phyloP scores from a whole-genome alignment of 129 eudicot species.

The Flaveria bidentis region DNA sequence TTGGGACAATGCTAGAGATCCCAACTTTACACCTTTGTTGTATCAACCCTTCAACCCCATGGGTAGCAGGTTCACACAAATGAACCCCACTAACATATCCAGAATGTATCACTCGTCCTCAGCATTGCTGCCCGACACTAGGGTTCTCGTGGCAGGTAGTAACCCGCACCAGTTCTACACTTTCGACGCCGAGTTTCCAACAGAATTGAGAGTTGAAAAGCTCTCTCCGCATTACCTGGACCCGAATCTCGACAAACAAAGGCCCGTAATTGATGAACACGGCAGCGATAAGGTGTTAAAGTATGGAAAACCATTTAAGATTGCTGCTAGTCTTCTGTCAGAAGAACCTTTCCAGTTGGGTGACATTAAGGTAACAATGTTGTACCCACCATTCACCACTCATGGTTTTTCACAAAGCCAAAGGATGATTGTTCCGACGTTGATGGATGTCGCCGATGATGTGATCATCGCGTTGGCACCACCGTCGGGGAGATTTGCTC shows the following conservation, averaged over 20 bases:
- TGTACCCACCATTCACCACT: conserved; percentile 73
- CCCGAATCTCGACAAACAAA: conserved; percentile 23
- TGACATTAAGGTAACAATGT: conserved; percentile 52
- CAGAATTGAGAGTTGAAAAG: conserved; percentile 71
- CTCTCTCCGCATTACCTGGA: conserved; percentile 73
- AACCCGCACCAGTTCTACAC: conserved; percentile 57
- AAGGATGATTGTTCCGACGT: conserved; percentile 44
- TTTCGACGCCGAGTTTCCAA: conserved; percentile 37
- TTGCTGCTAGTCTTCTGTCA: conserved; percentile 8
- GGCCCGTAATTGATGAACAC: conserved; percentile 25
- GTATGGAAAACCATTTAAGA: conserved; percentile 41
- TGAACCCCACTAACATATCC: conserved; percentile 46
- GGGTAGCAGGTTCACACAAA: conserved; percentile 50
- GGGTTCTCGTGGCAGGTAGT: conserved; percentile 71
- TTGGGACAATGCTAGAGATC: conserved; percentile 62
- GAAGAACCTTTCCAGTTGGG: not conserved
- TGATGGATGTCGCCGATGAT: not conserved
- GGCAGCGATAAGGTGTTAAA: conserved; percentile 28
- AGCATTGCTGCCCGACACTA: conserved; percentile 61
- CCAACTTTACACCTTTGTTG: conserved; percentile 56
- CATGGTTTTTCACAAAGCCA: conserved; percentile 78
- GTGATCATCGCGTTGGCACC: conserved; percentile 48
- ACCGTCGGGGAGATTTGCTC: conserved; percentile 64
- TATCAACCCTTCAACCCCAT: conserved; percentile 46
- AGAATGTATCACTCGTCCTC: conserved; percentile 80